These are phyloP conservation scores for Entoloma clypeatum DNA, from an alignment of 1,284 basidiomycete genomes.

Conservation along the genomic window DNA sequence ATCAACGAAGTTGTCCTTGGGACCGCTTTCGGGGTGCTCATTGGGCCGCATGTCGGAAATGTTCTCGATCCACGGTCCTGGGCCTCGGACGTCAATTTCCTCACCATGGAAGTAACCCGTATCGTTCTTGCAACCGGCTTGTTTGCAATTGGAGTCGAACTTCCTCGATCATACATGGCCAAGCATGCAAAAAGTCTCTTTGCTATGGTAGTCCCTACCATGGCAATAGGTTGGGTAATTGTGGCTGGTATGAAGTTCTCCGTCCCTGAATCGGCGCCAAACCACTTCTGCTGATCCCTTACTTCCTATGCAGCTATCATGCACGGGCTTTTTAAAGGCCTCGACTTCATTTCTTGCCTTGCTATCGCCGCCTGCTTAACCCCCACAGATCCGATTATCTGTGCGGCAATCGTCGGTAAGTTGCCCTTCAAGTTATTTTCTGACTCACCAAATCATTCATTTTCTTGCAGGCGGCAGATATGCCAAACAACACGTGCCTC, in stretches of 20 bases:
- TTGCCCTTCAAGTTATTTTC: not conserved
- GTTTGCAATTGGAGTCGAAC: constrained; percentile 72
- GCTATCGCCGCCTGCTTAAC: constrained; percentile 89
- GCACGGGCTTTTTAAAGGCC: too few relatives aligned
- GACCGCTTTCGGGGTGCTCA: constrained; percentile 58
- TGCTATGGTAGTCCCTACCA: constrained; percentile 70
- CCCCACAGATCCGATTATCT: constrained; percentile 88
- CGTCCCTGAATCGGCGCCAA: not conserved
- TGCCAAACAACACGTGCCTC: constrained; percentile 84
- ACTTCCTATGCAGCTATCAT: too few relatives aligned
- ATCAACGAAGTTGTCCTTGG: constrained; percentile 93
- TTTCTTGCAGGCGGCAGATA: constrained; percentile 89
- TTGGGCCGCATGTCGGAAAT: constrained; percentile 72
- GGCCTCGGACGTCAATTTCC: constrained; percentile 50
- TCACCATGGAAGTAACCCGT: constrained; percentile 79
- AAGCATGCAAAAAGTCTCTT: constrained; percentile 57
- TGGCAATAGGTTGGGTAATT: constrained; percentile 74
- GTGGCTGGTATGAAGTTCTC: constrained; percentile 31
- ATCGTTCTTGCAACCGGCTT: constrained; percentile 67
- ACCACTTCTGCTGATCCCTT: not conserved
- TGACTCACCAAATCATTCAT: too few relatives aligned
- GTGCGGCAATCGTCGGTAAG: constrained; percentile 56
- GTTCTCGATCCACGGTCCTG: constrained; percentile 81
- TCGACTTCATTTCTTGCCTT: constrained; percentile 73
- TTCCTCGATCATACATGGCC: constrained; percentile 64